These are phyloP conservation scores for Chenopodium album DNA, from an alignment of 148 eudicot genomes.

Conservation along the genomic window DNA sequence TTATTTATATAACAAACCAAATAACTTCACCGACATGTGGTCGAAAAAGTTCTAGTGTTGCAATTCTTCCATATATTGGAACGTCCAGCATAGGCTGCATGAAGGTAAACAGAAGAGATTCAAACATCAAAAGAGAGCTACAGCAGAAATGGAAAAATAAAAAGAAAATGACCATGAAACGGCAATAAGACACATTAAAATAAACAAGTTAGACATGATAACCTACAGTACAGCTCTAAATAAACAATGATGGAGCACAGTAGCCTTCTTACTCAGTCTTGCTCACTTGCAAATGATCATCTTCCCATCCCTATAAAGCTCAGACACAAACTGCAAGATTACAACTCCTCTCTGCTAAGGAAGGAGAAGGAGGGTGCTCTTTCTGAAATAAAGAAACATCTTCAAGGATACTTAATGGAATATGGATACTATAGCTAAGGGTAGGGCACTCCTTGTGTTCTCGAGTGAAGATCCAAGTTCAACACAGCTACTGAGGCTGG, in stretches of 20 bases:
- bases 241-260: neutral
- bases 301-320: neutral
- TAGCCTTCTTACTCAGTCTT: neutral
- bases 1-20: neutral
- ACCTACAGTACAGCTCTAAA: neutral
- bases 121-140: neutral
- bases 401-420: neutral
- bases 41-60: constrained; percentile 90
- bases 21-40: constrained; percentile 74
- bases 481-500: neutral
- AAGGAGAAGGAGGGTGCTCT: neutral
- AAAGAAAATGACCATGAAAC: neutral
- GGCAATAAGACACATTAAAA: neutral
- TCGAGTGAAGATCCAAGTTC: neutral
- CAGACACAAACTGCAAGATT: neutral
- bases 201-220: neutral
- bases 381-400: too few species aligned
- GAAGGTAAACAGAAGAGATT: neutral
- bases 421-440: neutral
- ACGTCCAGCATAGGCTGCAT: constrained; percentile 94
- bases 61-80: constrained; percentile 97
- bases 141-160: neutral
- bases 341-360: neutral
- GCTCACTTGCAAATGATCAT: neutral
- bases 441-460: neutral